Percentiles rank a stretch among this genome's conserved stretches.
These are phyloP conservation scores for Carex cristatella DNA, from an alignment of 176 grass and related monocot genomes.

Conservation along the genomic window DNA sequence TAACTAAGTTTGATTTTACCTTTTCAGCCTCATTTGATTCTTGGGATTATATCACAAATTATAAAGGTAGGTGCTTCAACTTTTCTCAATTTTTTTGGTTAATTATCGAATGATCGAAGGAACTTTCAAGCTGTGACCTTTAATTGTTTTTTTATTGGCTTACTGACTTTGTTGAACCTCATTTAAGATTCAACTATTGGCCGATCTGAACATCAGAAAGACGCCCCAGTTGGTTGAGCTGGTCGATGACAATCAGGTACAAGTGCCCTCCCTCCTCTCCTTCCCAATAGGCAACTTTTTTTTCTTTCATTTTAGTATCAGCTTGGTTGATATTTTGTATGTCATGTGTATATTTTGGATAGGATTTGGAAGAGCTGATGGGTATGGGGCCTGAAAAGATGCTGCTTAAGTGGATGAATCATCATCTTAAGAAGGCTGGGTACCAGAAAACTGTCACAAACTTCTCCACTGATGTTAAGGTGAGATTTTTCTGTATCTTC, in stretches of 20 bases:
- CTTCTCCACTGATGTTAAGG: conserved; percentile 98
- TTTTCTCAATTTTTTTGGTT: background rate
- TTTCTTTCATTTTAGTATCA: background rate
- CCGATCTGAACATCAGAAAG: conserved; percentile 96
- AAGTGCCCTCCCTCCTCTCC: background rate
- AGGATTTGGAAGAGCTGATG: conserved; percentile 96
- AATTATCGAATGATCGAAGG: background rate
- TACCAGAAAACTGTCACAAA: conserved; percentile 98
- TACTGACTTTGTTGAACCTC: conserved; percentile 22
- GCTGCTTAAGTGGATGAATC: conserved; percentile 97
- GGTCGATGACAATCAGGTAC: conserved; percentile 85
- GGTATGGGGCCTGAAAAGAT: conserved; percentile 86
- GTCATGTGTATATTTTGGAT: conserved; percentile 33
- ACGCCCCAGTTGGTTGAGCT: conserved; percentile 92
- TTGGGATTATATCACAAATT: conserved; percentile 99
- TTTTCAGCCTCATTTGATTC: conserved; percentile 90
- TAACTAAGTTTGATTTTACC: conserved; percentile 15
- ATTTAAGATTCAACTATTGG: conserved; percentile 95
- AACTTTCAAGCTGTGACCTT: conserved; percentile 3
- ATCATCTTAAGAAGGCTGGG: conserved; percentile 94
- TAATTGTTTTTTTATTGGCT: conserved; percentile 6
- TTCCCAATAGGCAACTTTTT: background rate
- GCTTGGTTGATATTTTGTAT: conserved; percentile 13
- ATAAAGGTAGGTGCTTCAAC: conserved; percentile 67
- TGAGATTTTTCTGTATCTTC: conserved; percentile 18